Percentiles rank a stretch among this genome's conserved stretches.
Evolutionary conservation across 768 basidiomycete genomes (phyloP).

Genomic region (Cantharellus anzutake): DNA sequence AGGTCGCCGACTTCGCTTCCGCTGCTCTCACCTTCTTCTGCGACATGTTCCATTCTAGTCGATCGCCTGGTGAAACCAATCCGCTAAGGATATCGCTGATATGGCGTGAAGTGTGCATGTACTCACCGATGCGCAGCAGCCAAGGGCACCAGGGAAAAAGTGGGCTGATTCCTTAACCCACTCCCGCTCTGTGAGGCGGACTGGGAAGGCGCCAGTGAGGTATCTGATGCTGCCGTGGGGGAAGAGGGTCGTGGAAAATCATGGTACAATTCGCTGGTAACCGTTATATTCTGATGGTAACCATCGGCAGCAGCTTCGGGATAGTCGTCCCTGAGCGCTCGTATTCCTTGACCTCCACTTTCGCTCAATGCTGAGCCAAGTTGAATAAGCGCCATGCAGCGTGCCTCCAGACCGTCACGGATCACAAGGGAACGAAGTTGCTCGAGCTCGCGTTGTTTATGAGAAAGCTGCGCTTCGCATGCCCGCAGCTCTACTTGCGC

Average conservation of each 20-base stretch:
- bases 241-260: conserved; percentile 14
- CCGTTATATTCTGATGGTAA: conserved; percentile 13
- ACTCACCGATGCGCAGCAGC: no score
- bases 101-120: no score
- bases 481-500: conserved; percentile 68
- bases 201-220: conserved; percentile 52
- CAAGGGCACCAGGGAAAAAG: not conserved
- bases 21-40: not conserved
- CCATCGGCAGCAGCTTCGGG: not conserved
- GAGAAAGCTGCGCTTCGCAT: conserved; percentile 54
- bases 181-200: conserved; percentile 42
- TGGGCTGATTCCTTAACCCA: not conserved
- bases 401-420: conserved; percentile 37
- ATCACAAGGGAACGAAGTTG: conserved; percentile 33
- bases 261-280: conserved; percentile 22
- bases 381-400: conserved; percentile 46
- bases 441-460: conserved; percentile 48
- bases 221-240: conserved; percentile 2
- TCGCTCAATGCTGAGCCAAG: conserved; percentile 53
- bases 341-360: conserved; percentile 43
- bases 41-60: not conserved
- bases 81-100: no score
- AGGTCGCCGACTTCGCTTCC: not conserved
- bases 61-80: no score
- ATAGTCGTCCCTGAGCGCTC: conserved; percentile 18